Percentiles rank a stretch among this genome's conserved stretches.
phyloP scores from a whole-genome alignment of 257 asterid species.

The Solanum rostratum region DNA sequence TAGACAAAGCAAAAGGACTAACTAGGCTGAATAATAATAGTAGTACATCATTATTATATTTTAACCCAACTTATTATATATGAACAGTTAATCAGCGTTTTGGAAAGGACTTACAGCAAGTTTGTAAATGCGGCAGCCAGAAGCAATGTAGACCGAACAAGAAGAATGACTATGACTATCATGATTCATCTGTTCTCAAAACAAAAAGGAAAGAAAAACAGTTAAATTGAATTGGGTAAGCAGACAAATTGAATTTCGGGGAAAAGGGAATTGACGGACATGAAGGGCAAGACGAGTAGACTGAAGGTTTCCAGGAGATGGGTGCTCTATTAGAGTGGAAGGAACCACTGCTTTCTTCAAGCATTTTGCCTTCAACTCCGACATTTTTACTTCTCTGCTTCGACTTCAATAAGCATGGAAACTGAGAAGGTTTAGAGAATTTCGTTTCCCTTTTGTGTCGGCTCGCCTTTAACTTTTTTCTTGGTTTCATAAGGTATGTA shows the following conservation, averaged over 20 bases:
- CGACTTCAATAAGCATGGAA: neutral
- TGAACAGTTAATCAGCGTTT: neutral
- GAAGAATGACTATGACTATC: conserved; percentile 35
- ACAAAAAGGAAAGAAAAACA: neutral
- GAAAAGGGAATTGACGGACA: conserved; percentile 8
- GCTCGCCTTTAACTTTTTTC: neutral
- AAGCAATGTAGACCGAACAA: conserved; percentile 82
- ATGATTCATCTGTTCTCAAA: conserved; percentile 36
- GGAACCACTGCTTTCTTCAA: conserved; percentile 68
- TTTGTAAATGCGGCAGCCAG: conserved; percentile 55
- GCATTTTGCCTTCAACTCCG: conserved; percentile 53
- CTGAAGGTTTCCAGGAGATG: conserved; percentile 76
- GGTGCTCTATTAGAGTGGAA: conserved; percentile 44
- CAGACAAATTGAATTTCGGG: neutral
- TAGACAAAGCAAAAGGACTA: neutral
- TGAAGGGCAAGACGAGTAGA: conserved; percentile 85
- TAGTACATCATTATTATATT: neutral
- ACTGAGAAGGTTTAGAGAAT: too few species aligned
- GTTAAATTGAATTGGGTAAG: neutral
- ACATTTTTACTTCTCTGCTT: conserved; percentile 13
- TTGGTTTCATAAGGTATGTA: too few species aligned
- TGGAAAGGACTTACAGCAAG: conserved; percentile 29
- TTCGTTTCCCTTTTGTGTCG: too few species aligned
- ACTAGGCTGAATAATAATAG: neutral
- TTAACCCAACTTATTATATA: neutral